These are phyloP conservation scores for Rhododendron vialii DNA, from an alignment of 148 eudicot genomes.

Conservation along the genomic window DNA sequence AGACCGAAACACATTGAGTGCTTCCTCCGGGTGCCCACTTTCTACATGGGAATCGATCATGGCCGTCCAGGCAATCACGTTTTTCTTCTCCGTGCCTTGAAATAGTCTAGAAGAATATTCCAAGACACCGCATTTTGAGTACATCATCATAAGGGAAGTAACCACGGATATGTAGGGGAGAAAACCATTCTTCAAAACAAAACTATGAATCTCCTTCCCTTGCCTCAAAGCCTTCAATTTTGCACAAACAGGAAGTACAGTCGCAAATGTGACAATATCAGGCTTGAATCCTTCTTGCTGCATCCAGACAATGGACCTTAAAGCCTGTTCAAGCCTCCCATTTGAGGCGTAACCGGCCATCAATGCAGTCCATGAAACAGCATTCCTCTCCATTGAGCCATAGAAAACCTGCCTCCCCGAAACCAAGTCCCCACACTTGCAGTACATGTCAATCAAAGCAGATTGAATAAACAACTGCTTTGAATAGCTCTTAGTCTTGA, in stretches of 20 bases:
- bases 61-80: slow-evolving; percentile 83
- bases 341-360: slow-evolving; percentile 70
- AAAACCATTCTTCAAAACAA: slow-evolving; percentile 52
- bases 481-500: slow-evolving; percentile 56
- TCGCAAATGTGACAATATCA: slow-evolving; percentile 75
- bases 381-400: slow-evolving; percentile 51
- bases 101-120: slow-evolving; percentile 49
- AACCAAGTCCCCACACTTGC: slow-evolving; percentile 81
- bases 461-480: slow-evolving; percentile 69
- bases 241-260: slow-evolving; percentile 75
- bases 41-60: slow-evolving; percentile 55
- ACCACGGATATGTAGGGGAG: slow-evolving; percentile 54
- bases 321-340: slow-evolving; percentile 75
- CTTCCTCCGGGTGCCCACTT: slow-evolving; percentile 37
- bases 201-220: slow-evolving; percentile 80
- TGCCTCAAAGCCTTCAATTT: slow-evolving; percentile 51
- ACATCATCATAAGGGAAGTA: slow-evolving; percentile 86
- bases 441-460: slow-evolving; percentile 82
- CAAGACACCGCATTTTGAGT: slow-evolving; percentile 65
- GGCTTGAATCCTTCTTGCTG: slow-evolving; percentile 94
- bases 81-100: slow-evolving; percentile 46
- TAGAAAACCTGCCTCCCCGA: slow-evolving; percentile 70
- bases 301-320: slow-evolving; percentile 84
- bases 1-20: slow-evolving; percentile 59
- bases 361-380: slow-evolving; percentile 84